Conservation (phyloP, 306 rosid genomes). For the Vigna trinervia region DNA sequence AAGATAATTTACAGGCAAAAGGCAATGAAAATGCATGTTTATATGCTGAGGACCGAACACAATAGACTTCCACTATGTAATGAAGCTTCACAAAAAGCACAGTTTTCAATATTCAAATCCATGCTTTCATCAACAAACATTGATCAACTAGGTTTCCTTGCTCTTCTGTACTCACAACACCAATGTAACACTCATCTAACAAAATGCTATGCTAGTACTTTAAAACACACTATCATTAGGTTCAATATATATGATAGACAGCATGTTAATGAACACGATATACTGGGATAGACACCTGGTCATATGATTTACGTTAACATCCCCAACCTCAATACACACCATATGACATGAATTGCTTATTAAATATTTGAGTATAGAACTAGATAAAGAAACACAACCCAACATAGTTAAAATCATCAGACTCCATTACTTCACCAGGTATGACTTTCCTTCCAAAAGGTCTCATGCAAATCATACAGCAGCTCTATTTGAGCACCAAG, state of each 20-base stretch:
- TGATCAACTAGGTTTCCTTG: not conserved
- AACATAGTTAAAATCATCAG: slow-evolving; percentile 45
- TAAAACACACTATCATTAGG: slow-evolving; percentile 41
- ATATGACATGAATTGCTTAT: slow-evolving; percentile 45
- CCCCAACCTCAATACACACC: slow-evolving; percentile 38
- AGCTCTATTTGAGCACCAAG: slow-evolving; percentile 75
- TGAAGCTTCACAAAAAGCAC: slow-evolving; percentile 27
- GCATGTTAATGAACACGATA: slow-evolving; percentile 28
- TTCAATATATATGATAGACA: slow-evolving; percentile 24
- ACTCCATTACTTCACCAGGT: slow-evolving; percentile 54
- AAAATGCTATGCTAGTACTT: slow-evolving; percentile 33
- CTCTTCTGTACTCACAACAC: slow-evolving; percentile 14
- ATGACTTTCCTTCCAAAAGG: slow-evolving; percentile 57
- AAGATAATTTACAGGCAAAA: not conserved
- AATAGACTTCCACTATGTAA: not conserved
- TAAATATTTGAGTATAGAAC: slow-evolving; percentile 46
- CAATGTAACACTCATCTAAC: slow-evolving; percentile 29
- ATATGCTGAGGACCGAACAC: not conserved
- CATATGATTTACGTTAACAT: slow-evolving; percentile 37
- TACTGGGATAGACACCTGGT: slow-evolving; percentile 36
- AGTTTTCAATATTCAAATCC: slow-evolving; percentile 34
- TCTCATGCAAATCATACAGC: slow-evolving; percentile 69
- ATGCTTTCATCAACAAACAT: slow-evolving; percentile 7
- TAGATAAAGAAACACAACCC: slow-evolving; percentile 52
- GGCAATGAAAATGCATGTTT: slow-evolving; percentile 6